A percentile compares a stretch with the other conserved stretches of the same genome.
Evolutionary conservation across 345 rosid species (phyloP).

Genomic region (Eucalyptus decipiens): DNA sequence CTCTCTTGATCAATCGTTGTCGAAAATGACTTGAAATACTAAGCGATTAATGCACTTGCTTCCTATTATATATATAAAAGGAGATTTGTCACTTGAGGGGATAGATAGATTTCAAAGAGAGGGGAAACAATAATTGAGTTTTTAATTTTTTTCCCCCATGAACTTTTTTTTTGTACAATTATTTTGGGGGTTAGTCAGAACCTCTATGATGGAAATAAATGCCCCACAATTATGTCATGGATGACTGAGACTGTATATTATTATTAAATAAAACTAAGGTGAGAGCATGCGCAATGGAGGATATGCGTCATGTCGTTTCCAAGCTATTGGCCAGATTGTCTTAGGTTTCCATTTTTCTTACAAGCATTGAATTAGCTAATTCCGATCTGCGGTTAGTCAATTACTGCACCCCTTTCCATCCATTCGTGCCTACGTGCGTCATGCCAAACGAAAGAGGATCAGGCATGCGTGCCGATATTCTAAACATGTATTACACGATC

Average conservation of each 20-base stretch:
- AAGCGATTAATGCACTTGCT: neutral
- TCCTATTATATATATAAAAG: neutral
- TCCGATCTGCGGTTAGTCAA: neutral
- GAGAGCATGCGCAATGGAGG: neutral
- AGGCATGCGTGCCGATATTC: neutral
- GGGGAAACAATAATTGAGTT: neutral
- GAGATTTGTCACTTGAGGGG: neutral
- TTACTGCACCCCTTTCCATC: neutral
- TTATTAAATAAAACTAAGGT: neutral
- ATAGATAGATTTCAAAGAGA: neutral
- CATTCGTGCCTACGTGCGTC: neutral
- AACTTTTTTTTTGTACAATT: neutral
- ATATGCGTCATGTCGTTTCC: neutral
- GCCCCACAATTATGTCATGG: neutral
- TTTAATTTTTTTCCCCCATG: neutral
- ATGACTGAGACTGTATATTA: neutral
- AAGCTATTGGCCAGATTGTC: neutral
- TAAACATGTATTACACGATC: neutral
- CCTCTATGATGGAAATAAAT: neutral
- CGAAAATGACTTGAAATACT: neutral
- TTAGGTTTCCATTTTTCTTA: neutral
- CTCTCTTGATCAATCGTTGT: neutral
- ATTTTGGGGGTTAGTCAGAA: neutral
- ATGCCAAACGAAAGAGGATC: neutral
- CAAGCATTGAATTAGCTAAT: neutral